A percentile compares a stretch with the other conserved stretches of the same genome.
These are phyloP conservation scores for Ramichloridium luteum DNA, from an alignment of 2,329 filamentous ascomycete genomes.

Conservation along the genomic window DNA sequence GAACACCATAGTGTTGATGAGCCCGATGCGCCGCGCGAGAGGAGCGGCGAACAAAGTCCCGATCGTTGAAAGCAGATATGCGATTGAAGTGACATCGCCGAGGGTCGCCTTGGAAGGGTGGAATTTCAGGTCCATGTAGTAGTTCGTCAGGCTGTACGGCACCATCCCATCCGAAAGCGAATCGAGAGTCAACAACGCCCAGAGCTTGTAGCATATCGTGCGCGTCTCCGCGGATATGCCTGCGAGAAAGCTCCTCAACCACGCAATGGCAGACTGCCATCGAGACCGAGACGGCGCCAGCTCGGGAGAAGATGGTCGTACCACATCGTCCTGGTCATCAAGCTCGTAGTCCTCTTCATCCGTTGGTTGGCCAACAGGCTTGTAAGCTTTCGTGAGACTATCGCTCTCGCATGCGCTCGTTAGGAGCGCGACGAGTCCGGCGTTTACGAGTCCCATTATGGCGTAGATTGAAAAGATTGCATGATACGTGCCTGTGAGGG, in stretches of 20 bases:
- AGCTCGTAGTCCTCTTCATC: conserved; percentile 19
- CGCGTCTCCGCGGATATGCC: conserved; percentile 45
- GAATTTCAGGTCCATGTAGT: conserved; percentile 46
- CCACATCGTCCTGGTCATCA: conserved; percentile 18
- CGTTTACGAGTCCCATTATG: conserved; percentile 42
- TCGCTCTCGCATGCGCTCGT: conserved; percentile 40
- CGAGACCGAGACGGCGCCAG: neutral
- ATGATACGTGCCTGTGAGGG: conserved; percentile 42
- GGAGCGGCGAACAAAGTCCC: conserved; percentile 44
- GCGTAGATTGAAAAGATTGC: conserved; percentile 47
- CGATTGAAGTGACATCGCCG: conserved; percentile 42
- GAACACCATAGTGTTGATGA: conserved; percentile 55
- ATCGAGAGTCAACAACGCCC: conserved; percentile 56
- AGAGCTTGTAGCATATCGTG: conserved; percentile 47
- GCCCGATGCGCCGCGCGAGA: conserved; percentile 51
- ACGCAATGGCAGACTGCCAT: neutral
- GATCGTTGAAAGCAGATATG: conserved; percentile 30
- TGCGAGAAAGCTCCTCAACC: neutral
- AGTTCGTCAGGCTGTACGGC: conserved; percentile 39
- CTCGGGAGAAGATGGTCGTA: conserved; percentile 1
- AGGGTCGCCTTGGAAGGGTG: conserved; percentile 39
- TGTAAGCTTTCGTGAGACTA: too few species aligned
- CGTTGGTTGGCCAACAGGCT: too few species aligned
- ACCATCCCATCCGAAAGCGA: conserved; percentile 56
- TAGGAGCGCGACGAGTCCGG: conserved; percentile 35